Conservation (phyloP, 179 eudicot genomes). For the Sideroxylon spinosum region DNA sequence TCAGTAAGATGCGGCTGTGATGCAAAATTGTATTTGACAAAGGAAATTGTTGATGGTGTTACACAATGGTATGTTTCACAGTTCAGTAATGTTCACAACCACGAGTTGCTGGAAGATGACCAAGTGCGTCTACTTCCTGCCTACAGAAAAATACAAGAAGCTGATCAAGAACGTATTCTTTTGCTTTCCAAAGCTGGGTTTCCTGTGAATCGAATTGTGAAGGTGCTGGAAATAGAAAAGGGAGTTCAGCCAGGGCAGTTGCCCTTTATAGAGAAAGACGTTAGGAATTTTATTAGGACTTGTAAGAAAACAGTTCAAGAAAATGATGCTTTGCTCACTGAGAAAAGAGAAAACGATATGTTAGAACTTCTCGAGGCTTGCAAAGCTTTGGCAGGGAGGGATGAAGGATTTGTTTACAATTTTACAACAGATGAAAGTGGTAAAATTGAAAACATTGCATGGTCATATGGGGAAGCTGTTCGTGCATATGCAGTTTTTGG, state of each 20-base stretch:
- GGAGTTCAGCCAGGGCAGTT: constrained; percentile 69
- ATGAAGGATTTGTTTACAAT: constrained; percentile 48
- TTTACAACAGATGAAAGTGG: constrained; percentile 39
- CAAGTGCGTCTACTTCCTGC: constrained; percentile 80
- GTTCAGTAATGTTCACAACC: constrained; percentile 82
- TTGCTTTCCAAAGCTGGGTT: constrained; percentile 76
- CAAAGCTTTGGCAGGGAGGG: constrained; percentile 37
- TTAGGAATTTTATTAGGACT: constrained; percentile 63
- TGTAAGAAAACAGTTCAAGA: constrained; percentile 62
- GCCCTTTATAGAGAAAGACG: constrained; percentile 69
- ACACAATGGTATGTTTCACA: constrained; percentile 64
- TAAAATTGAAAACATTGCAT: constrained; percentile 56
- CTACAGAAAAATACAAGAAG: constrained; percentile 65
- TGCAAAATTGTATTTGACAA: constrained; percentile 62
- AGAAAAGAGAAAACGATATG: constrained; percentile 49
- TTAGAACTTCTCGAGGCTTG: constrained; percentile 55
- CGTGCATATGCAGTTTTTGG: constrained; percentile 48
- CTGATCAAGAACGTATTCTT: constrained; percentile 70
- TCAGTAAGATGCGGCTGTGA: constrained; percentile 82
- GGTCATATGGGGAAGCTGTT: constrained; percentile 55
- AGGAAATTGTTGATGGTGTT: constrained; percentile 53
- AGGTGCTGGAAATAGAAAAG: constrained; percentile 64
- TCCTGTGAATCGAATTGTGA: constrained; percentile 62
- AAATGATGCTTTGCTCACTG: constrained; percentile 43
- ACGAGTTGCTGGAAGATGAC: constrained; percentile 72